Percentiles rank a stretch among this genome's conserved stretches.
Evolutionary conservation across 345 rosid genomes (phyloP).

Genomic region (Euphorbia lathyris): DNA sequence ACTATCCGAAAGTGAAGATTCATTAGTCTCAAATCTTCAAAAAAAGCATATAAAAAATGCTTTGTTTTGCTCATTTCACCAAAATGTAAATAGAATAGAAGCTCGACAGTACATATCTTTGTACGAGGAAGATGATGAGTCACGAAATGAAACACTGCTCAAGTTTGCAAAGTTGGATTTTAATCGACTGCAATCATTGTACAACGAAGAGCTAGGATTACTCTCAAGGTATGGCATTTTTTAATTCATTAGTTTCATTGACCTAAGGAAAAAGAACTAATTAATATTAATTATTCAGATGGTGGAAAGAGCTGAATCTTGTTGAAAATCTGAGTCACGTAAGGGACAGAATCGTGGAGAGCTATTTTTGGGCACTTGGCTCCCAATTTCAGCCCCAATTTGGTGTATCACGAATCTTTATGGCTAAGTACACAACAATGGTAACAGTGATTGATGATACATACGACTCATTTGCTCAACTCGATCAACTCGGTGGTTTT

Average conservation of each 20-base stretch:
- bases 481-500: background rate
- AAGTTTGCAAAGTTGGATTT: background rate
- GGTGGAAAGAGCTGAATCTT: background rate
- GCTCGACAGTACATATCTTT: background rate
- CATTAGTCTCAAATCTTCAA: background rate
- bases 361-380: background rate
- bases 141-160: background rate
- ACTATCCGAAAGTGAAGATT: background rate
- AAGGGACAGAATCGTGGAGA: background rate
- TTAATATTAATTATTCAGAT: no score
- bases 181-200: background rate
- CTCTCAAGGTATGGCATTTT: background rate
- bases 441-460: background rate
- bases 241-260: background rate
- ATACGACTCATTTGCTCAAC: background rate
- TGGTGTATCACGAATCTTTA: background rate
- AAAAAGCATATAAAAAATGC: background rate
- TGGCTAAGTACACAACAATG: background rate
- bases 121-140: background rate
- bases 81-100: background rate
- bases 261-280: background rate
- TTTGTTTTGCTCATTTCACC: background rate
- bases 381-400: background rate
- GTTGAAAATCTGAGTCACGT: background rate
- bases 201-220: background rate